Base-by-base conservation (phyloP, 306 rosid genomes). In the Sicyos edulis region DNA sequence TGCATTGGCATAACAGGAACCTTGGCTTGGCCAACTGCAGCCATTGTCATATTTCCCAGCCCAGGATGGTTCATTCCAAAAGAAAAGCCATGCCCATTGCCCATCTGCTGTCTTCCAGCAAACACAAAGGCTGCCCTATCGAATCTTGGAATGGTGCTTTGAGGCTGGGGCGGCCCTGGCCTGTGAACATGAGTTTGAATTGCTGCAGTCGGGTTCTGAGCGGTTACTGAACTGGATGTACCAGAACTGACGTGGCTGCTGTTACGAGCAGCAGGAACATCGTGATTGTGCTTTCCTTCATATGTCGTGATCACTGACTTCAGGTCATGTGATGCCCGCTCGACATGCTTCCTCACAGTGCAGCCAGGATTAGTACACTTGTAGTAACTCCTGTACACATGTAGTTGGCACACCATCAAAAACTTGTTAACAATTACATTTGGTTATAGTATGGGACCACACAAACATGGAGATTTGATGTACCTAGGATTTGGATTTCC, bases 401-500 rank as follows among this genome's bases (percentile, higher is more conserved):
- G 73, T 77, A 75, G 26, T 75, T 77, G 8, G 40, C n/a, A 42
- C 42, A 42, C 61, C 68, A 26, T 8, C 44, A 47, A 12, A 60
- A 37, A 60, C 17, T 21, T 22, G 7, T 49, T 2, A 49, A 71
- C 49, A n/a, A 14, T 6, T 40, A 71, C 34, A 71, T 19, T 17
- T 32, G 2, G 22, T 72, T 55, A 56, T 11, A 57, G 47, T 47
- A 47, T 0, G 4, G 26, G 12, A 57, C 5, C 53, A 57, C 34
- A 56, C 37, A 47, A 66, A 66, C 55, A 66, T 66, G 37, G 37
- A 68, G 37, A 68, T 16, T 71, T 4, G 22, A 21, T 17, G 68
- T 74, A 85, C 98, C 99, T 93, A 73, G 99, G 99, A 70, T 93
- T 93, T 56, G 99, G 97, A 81, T 93, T 93, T 79, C 99, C 97